Percentiles rank a stretch among this genome's conserved stretches.
phyloP scores from a whole-genome alignment of 768 basidiomycete species.

The Mycena kentingensis region DNA sequence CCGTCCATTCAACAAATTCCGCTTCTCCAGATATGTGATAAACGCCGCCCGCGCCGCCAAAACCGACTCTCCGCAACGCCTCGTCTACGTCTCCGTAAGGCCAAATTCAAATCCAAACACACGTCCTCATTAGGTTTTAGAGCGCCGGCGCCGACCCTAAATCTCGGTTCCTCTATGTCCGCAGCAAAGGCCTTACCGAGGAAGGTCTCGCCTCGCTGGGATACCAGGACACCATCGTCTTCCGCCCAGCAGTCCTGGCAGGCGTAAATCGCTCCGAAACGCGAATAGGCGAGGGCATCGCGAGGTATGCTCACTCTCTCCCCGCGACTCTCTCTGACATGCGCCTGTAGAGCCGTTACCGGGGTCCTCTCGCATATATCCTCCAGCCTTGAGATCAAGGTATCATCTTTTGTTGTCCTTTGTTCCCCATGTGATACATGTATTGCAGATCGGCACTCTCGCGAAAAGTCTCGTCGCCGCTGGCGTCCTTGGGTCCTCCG shows the following conservation, averaged over 20 bases:
- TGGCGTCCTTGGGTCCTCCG: constrained; percentile 54
- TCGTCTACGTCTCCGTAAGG: constrained; percentile 72
- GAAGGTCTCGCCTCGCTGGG: constrained; percentile 64
- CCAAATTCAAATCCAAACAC: background rate
- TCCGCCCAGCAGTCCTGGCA: constrained; percentile 61
- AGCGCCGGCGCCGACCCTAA: constrained; percentile 48
- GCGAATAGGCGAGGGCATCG: constrained; percentile 43
- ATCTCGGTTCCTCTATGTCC: constrained; percentile 52
- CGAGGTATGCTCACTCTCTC: constrained; percentile 35
- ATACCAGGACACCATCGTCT: constrained; percentile 69
- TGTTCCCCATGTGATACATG: background rate
- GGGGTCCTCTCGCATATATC: constrained; percentile 40
- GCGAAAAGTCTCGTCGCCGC: constrained; percentile 57
- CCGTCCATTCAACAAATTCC: background rate
- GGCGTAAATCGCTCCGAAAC: constrained; percentile 47
- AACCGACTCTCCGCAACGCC: constrained; percentile 48
- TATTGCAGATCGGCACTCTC: constrained; percentile 48
- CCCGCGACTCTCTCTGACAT: too few relatives aligned
- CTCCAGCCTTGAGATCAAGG: constrained; percentile 46
- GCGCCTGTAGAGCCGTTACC: constrained; percentile 37
- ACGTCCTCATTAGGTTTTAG: constrained; percentile 31
- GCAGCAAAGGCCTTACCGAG: constrained; percentile 75
- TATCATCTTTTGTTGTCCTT: constrained; percentile 22
- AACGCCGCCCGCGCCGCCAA: constrained; percentile 70
- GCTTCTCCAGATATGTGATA: constrained; percentile 61